A percentile compares a stretch with the other conserved stretches of the same genome.
phyloP scores from a whole-genome alignment of 192 early-diverging fungal genomes.

The Hyaloraphidium curvatum region DNA sequence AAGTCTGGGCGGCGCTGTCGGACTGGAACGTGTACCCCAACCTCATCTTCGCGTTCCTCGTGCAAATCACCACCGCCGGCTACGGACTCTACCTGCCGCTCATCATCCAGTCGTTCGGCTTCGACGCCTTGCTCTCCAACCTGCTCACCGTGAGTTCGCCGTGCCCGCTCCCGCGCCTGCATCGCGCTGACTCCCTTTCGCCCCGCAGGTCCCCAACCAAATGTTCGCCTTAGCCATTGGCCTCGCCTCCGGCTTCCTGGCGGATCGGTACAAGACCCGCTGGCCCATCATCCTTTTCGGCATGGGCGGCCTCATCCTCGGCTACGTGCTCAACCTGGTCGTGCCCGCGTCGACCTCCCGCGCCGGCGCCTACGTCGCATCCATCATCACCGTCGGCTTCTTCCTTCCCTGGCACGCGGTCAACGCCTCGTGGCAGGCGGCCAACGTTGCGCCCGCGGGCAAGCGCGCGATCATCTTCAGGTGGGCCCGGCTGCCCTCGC shows the following conservation, averaged over 20 bases:
- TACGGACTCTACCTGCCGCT: not conserved
- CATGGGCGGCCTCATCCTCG: conserved; percentile 15
- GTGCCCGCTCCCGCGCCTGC: not conserved
- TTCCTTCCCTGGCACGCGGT: conserved; percentile 3
- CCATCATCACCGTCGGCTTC: not conserved
- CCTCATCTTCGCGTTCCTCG: conserved; percentile 10
- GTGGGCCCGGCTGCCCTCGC: no score
- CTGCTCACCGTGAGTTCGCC: conserved; percentile 10
- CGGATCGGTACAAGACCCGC: conserved; percentile 9
- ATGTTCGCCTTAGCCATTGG: not conserved
- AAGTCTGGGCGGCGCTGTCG: conserved; percentile 7
- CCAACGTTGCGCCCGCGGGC: conserved; percentile 16
- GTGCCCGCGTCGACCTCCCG: conserved; percentile 11
- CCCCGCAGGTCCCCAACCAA: not conserved
- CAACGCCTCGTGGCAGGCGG: conserved; percentile 19
- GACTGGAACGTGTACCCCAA: conserved; percentile 14
- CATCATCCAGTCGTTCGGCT: conserved; percentile 7
- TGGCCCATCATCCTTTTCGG: conserved; percentile 16
- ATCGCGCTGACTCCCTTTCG: not conserved
- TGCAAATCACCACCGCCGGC: conserved; percentile 8
- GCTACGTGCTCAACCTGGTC: conserved; percentile 14
- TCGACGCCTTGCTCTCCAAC: conserved; percentile 8
- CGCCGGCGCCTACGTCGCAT: conserved; percentile 10
- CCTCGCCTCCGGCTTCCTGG: conserved; percentile 11
- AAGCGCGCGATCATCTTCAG: conserved; percentile 19